A percentile compares a stretch with the other conserved stretches of the same genome.
These are phyloP conservation scores for Escovopsis sp. DNA, from an alignment of 2,329 filamentous ascomycete genomes.

Conservation along the genomic window DNA sequence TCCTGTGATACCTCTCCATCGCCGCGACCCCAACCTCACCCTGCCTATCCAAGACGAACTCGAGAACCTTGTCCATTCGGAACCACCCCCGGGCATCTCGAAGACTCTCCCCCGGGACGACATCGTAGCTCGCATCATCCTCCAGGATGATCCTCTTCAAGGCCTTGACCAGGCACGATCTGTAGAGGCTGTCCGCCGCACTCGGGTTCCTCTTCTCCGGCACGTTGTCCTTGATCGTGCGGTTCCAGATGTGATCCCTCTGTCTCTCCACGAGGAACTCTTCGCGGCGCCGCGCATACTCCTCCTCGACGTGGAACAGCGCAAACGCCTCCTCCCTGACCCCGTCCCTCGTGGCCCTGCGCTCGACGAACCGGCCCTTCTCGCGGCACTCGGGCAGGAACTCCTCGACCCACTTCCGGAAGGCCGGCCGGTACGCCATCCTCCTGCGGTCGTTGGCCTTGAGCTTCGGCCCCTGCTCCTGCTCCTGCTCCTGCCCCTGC, in stretches of 20 bases:
- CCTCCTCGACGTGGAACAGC: slow-evolving; percentile 29
- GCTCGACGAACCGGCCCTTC: slow-evolving; percentile 19
- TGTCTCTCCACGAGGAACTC: slow-evolving; percentile 28
- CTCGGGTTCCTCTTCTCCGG: slow-evolving; percentile 14
- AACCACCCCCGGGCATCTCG: slow-evolving; percentile 27
- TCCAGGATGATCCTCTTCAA: slow-evolving; percentile 37
- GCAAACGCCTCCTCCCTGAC: slow-evolving; percentile 39
- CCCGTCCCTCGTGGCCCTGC: slow-evolving; percentile 22
- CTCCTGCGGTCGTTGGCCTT: slow-evolving; percentile 43
- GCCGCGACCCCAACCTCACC: slow-evolving; percentile 22
- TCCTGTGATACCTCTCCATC: slow-evolving; percentile 11
- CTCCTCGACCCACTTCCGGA: slow-evolving; percentile 44
- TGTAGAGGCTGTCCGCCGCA: slow-evolving; percentile 14
- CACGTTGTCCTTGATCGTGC: slow-evolving; percentile 27
- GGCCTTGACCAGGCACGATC: slow-evolving; percentile 23
- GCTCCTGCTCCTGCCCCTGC: slow-evolving; percentile 13
- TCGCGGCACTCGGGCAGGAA: slow-evolving; percentile 41
- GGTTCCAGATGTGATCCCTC: slow-evolving; percentile 27
- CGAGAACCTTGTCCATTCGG: slow-evolving; percentile 23
- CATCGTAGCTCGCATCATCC: slow-evolving; percentile 24
- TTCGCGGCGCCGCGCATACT: slow-evolving; percentile 28
- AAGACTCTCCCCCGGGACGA: slow-evolving; percentile 14
- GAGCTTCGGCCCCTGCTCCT: slow-evolving; percentile 19
- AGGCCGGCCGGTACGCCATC: slow-evolving; percentile 40
- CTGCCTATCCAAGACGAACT: slow-evolving; percentile 28